Base-by-base conservation (phyloP, 495 filamentous ascomycete species). In the Aspergillus saccharolyticus region DNA sequence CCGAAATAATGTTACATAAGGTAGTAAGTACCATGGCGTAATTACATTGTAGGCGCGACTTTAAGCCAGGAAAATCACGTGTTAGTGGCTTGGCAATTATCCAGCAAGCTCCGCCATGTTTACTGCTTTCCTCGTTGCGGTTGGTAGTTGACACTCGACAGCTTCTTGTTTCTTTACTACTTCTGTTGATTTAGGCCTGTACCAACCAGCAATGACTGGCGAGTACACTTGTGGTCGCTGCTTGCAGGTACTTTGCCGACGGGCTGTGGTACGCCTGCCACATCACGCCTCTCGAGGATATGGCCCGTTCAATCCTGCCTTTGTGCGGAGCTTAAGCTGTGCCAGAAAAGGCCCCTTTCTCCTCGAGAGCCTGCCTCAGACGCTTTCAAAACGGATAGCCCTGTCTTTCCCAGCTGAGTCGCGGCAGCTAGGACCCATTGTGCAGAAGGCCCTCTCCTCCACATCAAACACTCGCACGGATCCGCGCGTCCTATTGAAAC, bases 401-500 rank as follows among this genome's bases (percentile, higher is more conserved):
- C 42, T 49, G 1, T n/a, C 56, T 42, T 39, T 50, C 0, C 42
- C 55, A 16, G 42, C 17, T 44, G 28, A 1, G 18, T 24, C 51
- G 10, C 50, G 50, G 7, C 57, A 45, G 14, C 4, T 55, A 19
- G 22, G 49, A 17, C 33, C 64, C 3, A 45, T 60, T 20, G 44
- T 63, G 4, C 68, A 71, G 57, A 67, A 63, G 39, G 65, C 70
- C 12, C 63, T 61, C 1, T 70, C 65, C 20, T 69, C 66, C 7
- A 58, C 71, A 2, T 60, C 64, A 14, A 61, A 57, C 1, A 21
- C 60, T 19, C 59, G 65, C 14, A 44, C 62, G 42, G 67, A 72
- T 47, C 49, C 67, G n/a, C 66, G 77, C 49, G 72, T 78, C 16
- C 74, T 94, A 39, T 79, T 96, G 46, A 77, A 80, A 60, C 79